These are phyloP conservation scores for Trichoderma simmonsii DNA, from an alignment of 2,329 filamentous ascomycete genomes.

Conservation along the genomic window DNA sequence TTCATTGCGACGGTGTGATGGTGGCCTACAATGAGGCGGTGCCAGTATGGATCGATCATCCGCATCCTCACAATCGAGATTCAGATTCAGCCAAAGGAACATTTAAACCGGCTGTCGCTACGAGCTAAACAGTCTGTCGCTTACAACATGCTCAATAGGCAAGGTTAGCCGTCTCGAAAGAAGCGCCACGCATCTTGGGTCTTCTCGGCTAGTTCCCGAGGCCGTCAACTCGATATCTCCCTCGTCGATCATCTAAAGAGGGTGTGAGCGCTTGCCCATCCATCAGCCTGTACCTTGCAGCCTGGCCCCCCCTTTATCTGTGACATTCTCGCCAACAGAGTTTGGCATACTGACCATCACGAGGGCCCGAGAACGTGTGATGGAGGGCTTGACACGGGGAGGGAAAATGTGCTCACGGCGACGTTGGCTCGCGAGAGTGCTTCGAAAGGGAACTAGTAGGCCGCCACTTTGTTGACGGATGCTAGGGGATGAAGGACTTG, in stretches of 20 bases:
- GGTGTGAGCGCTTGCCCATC: background rate
- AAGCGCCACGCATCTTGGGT: background rate
- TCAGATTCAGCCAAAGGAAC: background rate
- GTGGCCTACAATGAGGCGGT: background rate
- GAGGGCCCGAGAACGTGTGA: background rate
- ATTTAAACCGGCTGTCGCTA: background rate
- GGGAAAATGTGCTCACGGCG: background rate
- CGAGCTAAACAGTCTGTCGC: background rate
- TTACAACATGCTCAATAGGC: background rate
- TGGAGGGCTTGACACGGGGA: background rate
- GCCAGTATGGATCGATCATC: background rate
- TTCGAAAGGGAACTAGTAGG: conserved; percentile 2
- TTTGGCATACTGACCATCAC: background rate
- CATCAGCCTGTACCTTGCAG: conserved; percentile 4
- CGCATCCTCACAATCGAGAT: background rate
- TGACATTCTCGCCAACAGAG: background rate
- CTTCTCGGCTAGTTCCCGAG: conserved; percentile 4
- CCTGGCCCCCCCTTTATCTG: background rate
- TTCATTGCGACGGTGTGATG: background rate
- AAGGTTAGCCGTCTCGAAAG: background rate
- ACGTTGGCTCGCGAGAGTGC: conserved; percentile 4
- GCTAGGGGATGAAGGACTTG: background rate
- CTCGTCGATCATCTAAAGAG: background rate
- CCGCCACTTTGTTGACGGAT: background rate
- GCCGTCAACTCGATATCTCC: background rate